phyloP scores from a whole-genome alignment of 345 rosid species.

The Gynandropsis gynandra region DNA sequence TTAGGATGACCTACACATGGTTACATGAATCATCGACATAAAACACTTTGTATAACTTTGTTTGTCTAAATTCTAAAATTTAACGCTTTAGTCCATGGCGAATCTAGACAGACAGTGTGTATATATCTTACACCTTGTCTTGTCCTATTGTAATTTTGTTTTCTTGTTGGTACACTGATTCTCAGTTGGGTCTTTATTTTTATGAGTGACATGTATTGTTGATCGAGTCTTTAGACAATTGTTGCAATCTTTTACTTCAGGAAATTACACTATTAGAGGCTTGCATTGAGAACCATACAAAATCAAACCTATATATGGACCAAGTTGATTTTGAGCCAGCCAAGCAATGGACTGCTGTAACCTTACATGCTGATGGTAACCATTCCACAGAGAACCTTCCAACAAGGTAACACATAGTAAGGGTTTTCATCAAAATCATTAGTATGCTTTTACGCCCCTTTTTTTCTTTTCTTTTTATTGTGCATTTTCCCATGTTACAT shows the following conservation, averaged over 20 bases:
- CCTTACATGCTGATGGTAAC: conserved; percentile 48
- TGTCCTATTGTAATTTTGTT: not conserved
- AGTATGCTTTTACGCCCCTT: not conserved
- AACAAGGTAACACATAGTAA: conserved; percentile 34
- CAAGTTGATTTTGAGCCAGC: conserved; percentile 99
- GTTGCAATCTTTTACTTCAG: conserved; percentile 35
- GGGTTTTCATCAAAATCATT: conserved; percentile 8
- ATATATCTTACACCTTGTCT: not conserved
- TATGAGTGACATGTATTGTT: conserved; percentile 1
- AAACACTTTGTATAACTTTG: not conserved
- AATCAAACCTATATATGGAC: conserved; percentile 86
- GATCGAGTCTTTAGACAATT: conserved; percentile 8
- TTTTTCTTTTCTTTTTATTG: not conserved
- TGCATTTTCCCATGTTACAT: not conserved
- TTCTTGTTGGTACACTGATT: not conserved
- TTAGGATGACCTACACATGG: not conserved
- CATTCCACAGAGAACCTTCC: conserved; percentile 29
- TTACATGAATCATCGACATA: not conserved
- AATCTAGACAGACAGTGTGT: no score
- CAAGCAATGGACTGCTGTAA: conserved; percentile 64
- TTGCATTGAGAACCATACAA: conserved; percentile 91
- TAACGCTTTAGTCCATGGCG: not conserved
- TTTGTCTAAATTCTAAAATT: no score
- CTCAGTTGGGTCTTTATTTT: not conserved
- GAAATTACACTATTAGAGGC: conserved; percentile 87